A percentile compares a stretch with the other conserved stretches of the same genome.
These are phyloP conservation scores for Fremontodendron californicum DNA, from an alignment of 345 rosid genomes.

Conservation along the genomic window DNA sequence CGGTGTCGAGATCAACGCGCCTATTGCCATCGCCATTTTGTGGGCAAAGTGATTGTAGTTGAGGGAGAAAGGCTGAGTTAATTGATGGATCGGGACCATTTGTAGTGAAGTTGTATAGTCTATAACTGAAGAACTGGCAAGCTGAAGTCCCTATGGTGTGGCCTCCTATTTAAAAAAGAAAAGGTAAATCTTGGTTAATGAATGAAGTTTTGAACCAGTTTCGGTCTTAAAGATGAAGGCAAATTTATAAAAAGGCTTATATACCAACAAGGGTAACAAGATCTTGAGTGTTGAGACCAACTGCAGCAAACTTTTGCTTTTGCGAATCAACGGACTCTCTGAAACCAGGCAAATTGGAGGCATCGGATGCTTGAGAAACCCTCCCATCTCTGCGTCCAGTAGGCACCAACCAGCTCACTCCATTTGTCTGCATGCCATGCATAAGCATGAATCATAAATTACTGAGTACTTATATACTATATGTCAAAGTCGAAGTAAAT, in stretches of 20 bases:
- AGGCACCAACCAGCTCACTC: neutral
- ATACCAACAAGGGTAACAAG: neutral
- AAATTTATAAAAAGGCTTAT: neutral
- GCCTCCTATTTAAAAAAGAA: conserved; percentile 27
- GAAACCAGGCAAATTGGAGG: neutral
- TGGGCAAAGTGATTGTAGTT: conserved; percentile 48
- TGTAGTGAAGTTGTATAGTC: conserved; percentile 42
- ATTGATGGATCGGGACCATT: conserved; percentile 44
- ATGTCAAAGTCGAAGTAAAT: too few relatives aligned
- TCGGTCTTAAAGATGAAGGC: neutral
- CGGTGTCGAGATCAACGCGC: conserved; percentile 44
- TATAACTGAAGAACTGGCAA: conserved; percentile 42
- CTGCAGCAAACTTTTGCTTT: neutral
- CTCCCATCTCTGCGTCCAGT: neutral
- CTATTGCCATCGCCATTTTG: conserved; percentile 28
- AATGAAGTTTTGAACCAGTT: neutral
- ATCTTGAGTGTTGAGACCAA: neutral
- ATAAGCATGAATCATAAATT: too few relatives aligned
- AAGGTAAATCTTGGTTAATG: neutral
- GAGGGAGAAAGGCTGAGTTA: conserved; percentile 32
- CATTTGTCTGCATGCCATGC: neutral
- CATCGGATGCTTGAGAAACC: neutral
- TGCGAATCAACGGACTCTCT: neutral
- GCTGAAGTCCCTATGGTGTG: conserved; percentile 62
- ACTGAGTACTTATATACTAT: too few relatives aligned